Conservation (phyloP, 148 eudicot genomes). For the Camellia lanceoleosa region DNA sequence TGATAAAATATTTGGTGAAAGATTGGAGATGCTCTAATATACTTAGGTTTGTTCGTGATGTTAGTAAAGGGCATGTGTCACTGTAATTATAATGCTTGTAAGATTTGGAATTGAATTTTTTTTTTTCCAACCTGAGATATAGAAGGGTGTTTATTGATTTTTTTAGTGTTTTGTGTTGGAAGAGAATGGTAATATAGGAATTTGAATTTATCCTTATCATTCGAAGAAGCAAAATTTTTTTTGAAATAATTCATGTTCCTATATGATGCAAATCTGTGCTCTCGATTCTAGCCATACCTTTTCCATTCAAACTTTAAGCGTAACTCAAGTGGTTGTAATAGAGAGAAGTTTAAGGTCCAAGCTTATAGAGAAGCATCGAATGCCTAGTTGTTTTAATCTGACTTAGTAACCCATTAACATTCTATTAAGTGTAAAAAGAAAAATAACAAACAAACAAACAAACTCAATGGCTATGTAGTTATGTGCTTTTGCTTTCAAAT, state of each 20-base stretch:
- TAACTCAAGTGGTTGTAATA: no score
- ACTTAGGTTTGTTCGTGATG: background rate
- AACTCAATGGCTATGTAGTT: no score
- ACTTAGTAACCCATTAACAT: no score
- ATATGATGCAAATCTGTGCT: background rate
- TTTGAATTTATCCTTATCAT: background rate
- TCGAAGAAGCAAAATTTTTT: background rate
- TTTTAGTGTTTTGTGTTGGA: background rate
- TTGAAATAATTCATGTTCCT: background rate
- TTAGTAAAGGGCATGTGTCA: background rate
- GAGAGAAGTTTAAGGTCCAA: no score
- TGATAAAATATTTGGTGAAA: no score
- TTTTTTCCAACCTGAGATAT: no score
- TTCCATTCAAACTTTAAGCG: background rate
- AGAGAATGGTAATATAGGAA: background rate
- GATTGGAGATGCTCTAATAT: no score
- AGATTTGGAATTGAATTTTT: background rate
- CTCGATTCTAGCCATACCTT: background rate
- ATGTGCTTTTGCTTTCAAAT: background rate
- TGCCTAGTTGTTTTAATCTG: no score
- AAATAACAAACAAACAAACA: no score
- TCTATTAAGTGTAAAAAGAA: no score
- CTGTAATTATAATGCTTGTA: background rate
- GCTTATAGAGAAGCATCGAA: no score
- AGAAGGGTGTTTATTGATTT: no score